These are phyloP conservation scores for Pleurotus citrinopileatus DNA, from an alignment of 768 basidiomycete species.

Conservation along the genomic window DNA sequence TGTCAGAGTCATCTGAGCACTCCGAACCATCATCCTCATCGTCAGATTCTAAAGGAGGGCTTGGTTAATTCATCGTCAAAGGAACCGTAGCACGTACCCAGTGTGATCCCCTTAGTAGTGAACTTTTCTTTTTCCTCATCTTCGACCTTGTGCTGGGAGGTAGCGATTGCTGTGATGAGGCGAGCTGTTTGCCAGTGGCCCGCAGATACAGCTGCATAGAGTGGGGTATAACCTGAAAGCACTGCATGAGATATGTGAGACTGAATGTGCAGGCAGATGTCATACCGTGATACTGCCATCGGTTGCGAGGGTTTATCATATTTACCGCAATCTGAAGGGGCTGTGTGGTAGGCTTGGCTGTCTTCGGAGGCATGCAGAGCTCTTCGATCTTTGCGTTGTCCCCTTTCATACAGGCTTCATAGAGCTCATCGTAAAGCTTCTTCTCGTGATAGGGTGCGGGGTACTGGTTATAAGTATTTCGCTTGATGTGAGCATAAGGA, in stretches of 20 bases:
- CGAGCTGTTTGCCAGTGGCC: slow-evolving; percentile 56
- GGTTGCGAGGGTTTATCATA: slow-evolving; percentile 17
- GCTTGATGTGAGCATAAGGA: background rate
- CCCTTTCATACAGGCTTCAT: slow-evolving; percentile 52
- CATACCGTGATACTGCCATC: background rate
- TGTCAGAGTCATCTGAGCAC: slow-evolving; percentile 35
- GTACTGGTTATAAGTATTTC: slow-evolving; percentile 8
- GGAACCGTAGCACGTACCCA: slow-evolving; percentile 24
- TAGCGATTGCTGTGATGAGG: slow-evolving; percentile 55
- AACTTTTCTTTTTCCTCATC: slow-evolving; percentile 33
- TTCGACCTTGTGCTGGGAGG: slow-evolving; percentile 50
- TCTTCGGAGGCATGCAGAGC: slow-evolving; percentile 48
- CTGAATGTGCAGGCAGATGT: background rate
- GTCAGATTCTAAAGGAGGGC: background rate
- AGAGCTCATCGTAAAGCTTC: slow-evolving; percentile 49
- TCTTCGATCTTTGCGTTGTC: slow-evolving; percentile 47
- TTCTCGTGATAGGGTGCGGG: slow-evolving; percentile 31
- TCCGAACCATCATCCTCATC: slow-evolving; percentile 39
- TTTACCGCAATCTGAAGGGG: slow-evolving; percentile 46
- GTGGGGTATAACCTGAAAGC: slow-evolving; percentile 41
- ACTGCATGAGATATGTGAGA: background rate
- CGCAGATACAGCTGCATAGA: slow-evolving; percentile 45
- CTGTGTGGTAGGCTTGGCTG: slow-evolving; percentile 17
- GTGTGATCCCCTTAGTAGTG: slow-evolving; percentile 25
- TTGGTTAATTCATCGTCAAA: background rate